phyloP scores from a whole-genome alignment of 1,139 yeast genomes.

The Pichia sp. region DNA sequence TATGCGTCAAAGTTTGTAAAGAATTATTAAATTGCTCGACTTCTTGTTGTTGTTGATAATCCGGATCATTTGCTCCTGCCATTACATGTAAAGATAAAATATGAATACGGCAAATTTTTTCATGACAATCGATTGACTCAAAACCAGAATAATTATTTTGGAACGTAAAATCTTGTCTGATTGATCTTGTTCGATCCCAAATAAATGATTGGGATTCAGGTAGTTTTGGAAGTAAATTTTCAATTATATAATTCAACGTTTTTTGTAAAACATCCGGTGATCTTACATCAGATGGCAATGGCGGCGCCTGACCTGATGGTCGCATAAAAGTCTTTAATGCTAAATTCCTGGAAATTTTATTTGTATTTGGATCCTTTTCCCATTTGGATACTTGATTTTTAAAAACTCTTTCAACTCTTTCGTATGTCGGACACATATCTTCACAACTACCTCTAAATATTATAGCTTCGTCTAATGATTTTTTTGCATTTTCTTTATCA shows the following conservation, averaged over 20 bases:
- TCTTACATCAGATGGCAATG: conserved; percentile 93
- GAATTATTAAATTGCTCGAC: conserved; percentile 91
- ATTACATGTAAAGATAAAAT: conserved; percentile 75
- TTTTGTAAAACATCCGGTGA: conserved; percentile 71
- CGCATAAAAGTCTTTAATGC: conserved; percentile 94
- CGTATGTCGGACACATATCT: conserved; percentile 95
- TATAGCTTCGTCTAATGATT: conserved; percentile 81
- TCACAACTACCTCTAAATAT: conserved; percentile 79
- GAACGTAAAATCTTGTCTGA: conserved; percentile 93
- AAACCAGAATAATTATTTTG: conserved; percentile 93
- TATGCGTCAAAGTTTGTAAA: conserved; percentile 80
- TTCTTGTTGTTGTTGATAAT: conserved; percentile 92
- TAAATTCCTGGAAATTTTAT: conserved; percentile 51
- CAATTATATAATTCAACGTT: conserved; percentile 66
- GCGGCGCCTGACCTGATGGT: conserved; percentile 98
- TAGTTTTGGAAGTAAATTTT: conserved; percentile 52
- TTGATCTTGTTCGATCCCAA: conserved; percentile 99
- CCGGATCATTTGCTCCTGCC: conserved; percentile 66
- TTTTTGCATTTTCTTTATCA: conserved; percentile 80
- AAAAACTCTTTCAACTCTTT: conserved; percentile 79
- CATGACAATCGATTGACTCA: conserved; percentile 91
- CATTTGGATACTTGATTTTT: conserved; percentile 81
- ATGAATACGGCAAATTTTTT: conserved; percentile 85
- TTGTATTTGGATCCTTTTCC: conserved; percentile 63
- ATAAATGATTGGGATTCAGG: conserved; percentile 87